Evolutionary conservation across 2,329 filamentous ascomycete genomes (phyloP), one percentile per base, ranked within the genome.

Genomic region (Torrubiella hemipterigena): DNA sequence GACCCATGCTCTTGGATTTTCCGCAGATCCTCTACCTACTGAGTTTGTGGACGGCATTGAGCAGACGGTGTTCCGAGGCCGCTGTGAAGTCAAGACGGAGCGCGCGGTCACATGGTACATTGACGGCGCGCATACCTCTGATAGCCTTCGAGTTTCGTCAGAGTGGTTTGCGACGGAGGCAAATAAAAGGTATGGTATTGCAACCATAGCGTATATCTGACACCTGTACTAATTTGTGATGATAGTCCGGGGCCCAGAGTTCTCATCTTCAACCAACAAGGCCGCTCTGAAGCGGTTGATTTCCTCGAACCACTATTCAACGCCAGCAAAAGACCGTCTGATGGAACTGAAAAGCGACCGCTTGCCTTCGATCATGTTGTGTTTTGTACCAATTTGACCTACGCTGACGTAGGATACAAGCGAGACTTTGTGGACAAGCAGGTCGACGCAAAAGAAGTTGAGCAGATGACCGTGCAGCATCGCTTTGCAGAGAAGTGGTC

Each of bases 91-190:
- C 24, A 73, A 68, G 44, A 42, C 54, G 4, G 69, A 74, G 38
- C 63, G 61, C 3, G 47, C 48, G 3, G 61, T 93, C 5, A 67
- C 65, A 12, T 98, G 89, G 87, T 81, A 87, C 48, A 72, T 98
- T 14, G 91, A 98, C 49, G 87, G 91, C 7, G 91, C 86, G 3
- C 91, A 98, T 55, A 98, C 89, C 0, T 66, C 81, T 4, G 89
- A 96, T 49, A 95, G 86, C 50, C 78, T 98, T 33, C 73, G 80
- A 40, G 70, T 84, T 41, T 84, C 85, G 5, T 78, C 78, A 1
- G 70, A 72, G 38, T 95, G 87, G 87, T 96, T 94, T 48, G 71
- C 74, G 3, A 52, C 54, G 8, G 63, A 70, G 44, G 59, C 48
- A n/a, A 47, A 51, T 18, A 37, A 37, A 29, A 47, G 44, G 51